These are phyloP conservation scores for Calonectria pteridis DNA, from an alignment of 2,329 filamentous ascomycete genomes.

Conservation along the genomic window DNA sequence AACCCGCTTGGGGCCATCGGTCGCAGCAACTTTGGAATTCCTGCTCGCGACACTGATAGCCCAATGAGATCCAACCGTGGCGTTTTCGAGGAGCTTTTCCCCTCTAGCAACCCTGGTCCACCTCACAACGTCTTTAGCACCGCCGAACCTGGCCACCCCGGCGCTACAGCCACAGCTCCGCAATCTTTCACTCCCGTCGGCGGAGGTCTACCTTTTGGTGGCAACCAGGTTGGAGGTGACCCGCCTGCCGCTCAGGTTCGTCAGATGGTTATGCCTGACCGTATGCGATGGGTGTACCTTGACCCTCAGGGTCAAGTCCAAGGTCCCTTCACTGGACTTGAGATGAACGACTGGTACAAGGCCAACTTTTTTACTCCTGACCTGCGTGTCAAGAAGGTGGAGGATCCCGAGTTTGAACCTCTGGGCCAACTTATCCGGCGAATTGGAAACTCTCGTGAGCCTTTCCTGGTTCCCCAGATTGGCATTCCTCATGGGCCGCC, in stretches of 20 bases:
- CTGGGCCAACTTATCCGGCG: slow-evolving; percentile 93
- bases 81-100: slow-evolving; percentile 68
- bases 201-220: slow-evolving; percentile 52
- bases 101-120: slow-evolving; percentile 50
- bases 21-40: slow-evolving; percentile 68
- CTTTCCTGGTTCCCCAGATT: slow-evolving; percentile 97
- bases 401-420: slow-evolving; percentile 94
- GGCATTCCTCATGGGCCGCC: slow-evolving; percentile 91
- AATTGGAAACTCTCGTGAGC: slow-evolving; percentile 97
- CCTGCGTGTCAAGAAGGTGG: slow-evolving; percentile 92
- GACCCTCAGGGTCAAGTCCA: slow-evolving; percentile 94
- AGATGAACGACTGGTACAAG: slow-evolving; percentile 99
- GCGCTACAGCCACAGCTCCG: slow-evolving; percentile 47
- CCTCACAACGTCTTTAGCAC: slow-evolving; percentile 53
- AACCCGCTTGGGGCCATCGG: slow-evolving; percentile 77
- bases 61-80: slow-evolving; percentile 68
- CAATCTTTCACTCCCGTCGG: slow-evolving; percentile 53
- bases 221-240: slow-evolving; percentile 54
- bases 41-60: slow-evolving; percentile 69
- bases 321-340: slow-evolving; percentile 93
- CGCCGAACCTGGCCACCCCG: slow-evolving; percentile 53
- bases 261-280: slow-evolving; percentile 98
- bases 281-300: slow-evolving; percentile 98
- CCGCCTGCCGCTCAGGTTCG: slow-evolving; percentile 78
- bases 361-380: slow-evolving; percentile 97